phyloP scores from a whole-genome alignment of 2,329 filamentous ascomycete species.

The Xylaria sp. region DNA sequence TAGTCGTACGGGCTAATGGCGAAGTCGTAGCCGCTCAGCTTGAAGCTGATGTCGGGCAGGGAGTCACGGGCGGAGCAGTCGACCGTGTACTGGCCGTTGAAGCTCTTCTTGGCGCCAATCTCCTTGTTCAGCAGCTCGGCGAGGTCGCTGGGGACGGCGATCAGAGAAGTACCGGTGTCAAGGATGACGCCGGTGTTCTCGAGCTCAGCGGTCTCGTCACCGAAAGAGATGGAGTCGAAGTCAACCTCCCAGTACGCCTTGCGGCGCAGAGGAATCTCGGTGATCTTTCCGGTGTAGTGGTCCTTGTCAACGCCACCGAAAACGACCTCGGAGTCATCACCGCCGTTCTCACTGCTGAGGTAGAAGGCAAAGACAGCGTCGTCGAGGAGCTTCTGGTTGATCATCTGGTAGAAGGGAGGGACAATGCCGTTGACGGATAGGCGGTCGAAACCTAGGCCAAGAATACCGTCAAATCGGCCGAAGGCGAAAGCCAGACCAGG shows the following conservation, averaged over 20 bases:
- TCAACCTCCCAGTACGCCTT: conserved; percentile 99
- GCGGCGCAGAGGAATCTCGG: conserved; percentile 90
- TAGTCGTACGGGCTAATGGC: conserved; percentile 88
- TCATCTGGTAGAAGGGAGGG: conserved; percentile 95
- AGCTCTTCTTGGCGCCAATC: conserved; percentile 97
- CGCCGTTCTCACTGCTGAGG: conserved; percentile 71
- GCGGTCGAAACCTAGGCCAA: conserved; percentile 91
- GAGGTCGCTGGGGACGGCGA: conserved; percentile 86
- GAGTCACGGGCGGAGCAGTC: conserved; percentile 83
- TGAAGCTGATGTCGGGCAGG: conserved; percentile 91
- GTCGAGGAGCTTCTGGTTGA: conserved; percentile 87
- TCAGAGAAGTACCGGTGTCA: conserved; percentile 97
- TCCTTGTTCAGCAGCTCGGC: conserved; percentile 97
- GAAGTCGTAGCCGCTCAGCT: conserved; percentile 89
- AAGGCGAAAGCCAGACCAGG: conserved; percentile 97
- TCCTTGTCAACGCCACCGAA: conserved; percentile 87
- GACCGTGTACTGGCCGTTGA: conserved; percentile 93
- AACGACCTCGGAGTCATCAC: conserved; percentile 78
- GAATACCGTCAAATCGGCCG: conserved; percentile 93
- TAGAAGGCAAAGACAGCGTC: conserved; percentile 97
- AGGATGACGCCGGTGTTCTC: conserved; percentile 96
- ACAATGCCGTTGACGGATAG: conserved; percentile 97
- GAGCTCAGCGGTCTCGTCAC: conserved; percentile 81
- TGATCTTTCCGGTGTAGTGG: conserved; percentile 83
- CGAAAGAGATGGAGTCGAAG: conserved; percentile 87